These are phyloP conservation scores for Xylaria sp. DNA, from an alignment of 2,329 filamentous ascomycete species.

Conservation along the genomic window DNA sequence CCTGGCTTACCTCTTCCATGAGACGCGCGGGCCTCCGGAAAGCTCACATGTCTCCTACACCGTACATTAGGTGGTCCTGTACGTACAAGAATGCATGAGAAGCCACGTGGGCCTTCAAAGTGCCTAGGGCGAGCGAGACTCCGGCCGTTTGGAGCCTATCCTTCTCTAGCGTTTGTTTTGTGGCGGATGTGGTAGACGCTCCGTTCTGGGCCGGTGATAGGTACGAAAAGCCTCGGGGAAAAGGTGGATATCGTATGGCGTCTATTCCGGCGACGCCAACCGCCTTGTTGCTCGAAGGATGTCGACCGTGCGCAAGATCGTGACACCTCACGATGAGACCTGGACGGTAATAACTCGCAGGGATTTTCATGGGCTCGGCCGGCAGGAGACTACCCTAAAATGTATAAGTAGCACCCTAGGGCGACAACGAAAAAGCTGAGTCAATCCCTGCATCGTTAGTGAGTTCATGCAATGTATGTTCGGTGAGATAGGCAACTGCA, in stretches of 20 bases:
- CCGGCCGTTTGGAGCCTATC: neutral
- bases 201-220: neutral
- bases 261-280: conserved; percentile 46
- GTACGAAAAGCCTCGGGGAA: neutral
- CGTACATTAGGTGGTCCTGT: neutral
- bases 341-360: conserved; percentile 8
- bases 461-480: conserved; percentile 22
- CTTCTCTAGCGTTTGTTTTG: neutral
- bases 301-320: conserved; percentile 22
- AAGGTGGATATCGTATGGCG: conserved; percentile 18
- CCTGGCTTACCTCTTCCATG: conserved; percentile 3
- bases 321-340: conserved; percentile 18
- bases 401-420: neutral
- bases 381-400: conserved; percentile 3
- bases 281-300: conserved; percentile 11
- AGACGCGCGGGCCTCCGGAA: conserved; percentile 5
- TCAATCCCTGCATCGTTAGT: conserved; percentile 16
- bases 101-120: conserved; percentile 24
- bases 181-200: neutral
- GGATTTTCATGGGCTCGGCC: conserved; percentile 10
- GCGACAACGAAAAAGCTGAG: conserved; percentile 9
- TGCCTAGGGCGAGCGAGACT: conserved; percentile 10
- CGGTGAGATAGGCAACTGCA: neutral
- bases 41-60: conserved; percentile 14
- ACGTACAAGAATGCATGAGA: conserved; percentile 5